Conservation (phyloP, 495 filamentous ascomycete species). For the Podospora fimiseda region DNA sequence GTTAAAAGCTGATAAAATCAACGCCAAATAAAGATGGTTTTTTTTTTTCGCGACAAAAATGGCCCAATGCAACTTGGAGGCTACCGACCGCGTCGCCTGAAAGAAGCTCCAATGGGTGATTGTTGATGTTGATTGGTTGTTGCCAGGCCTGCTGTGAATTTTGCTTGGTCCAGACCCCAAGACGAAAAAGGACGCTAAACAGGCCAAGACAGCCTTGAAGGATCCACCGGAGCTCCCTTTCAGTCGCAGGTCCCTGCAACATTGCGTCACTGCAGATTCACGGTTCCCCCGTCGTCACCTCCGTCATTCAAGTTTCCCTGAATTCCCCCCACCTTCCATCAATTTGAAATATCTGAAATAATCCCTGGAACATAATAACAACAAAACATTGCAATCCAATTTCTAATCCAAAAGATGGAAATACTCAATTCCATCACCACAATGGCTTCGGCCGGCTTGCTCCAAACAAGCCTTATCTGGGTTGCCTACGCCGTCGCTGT, state of each 20-base stretch:
- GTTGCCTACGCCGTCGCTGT: conserved; percentile 80
- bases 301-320: background rate
- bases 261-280: conserved; percentile 22
- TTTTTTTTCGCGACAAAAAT: background rate
- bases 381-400: background rate
- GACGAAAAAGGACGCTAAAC: background rate
- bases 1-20: background rate
- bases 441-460: conserved; percentile 56
- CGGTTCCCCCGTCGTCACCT: background rate
- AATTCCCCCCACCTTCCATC: background rate
- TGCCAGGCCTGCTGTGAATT: background rate
- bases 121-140: conserved; percentile 1
- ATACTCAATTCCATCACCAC: conserved; percentile 14
- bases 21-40: background rate
- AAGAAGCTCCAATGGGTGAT: background rate
- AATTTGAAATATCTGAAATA: too few species aligned
- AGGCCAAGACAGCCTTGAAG: background rate
- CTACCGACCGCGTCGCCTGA: background rate
- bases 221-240: conserved; percentile 18
- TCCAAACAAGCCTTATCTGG: conserved; percentile 86
- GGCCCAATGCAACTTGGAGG: background rate
- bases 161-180: conserved; percentile 1
- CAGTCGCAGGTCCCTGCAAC: conserved; percentile 7
- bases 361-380: too few species aligned
- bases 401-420: background rate